Percentiles rank a stretch among this genome's conserved stretches.
Conservation (phyloP, 257 asterid species). For the Scutellaria minor region DNA sequence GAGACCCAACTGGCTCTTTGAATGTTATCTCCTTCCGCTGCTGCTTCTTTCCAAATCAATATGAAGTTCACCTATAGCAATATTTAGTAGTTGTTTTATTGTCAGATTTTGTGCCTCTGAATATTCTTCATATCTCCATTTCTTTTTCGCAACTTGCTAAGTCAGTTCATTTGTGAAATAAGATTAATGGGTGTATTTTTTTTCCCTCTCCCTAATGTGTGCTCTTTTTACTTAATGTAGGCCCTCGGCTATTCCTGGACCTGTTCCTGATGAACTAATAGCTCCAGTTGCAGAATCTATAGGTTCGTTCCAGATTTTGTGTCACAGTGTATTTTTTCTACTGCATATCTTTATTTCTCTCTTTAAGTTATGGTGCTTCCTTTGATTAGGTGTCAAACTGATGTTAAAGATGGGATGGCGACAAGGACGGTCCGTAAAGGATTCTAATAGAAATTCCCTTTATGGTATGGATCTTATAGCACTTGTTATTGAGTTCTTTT, state of each 20-base stretch:
- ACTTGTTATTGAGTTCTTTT: background rate
- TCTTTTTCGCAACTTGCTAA: constrained; percentile 1
- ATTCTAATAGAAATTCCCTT: constrained; percentile 56
- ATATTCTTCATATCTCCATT: constrained; percentile 12
- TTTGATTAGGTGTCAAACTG: constrained; percentile 75
- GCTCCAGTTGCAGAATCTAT: constrained; percentile 81
- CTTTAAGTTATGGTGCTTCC: constrained; percentile 28
- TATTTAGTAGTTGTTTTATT: constrained; percentile 13
- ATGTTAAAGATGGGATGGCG: constrained; percentile 98
- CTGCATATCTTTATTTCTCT: constrained; percentile 33
- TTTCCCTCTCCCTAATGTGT: constrained; percentile 16
- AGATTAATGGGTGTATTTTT: background rate
- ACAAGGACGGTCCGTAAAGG: constrained; percentile 83
- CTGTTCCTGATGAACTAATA: constrained; percentile 87
- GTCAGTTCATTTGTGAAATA: constrained; percentile 14
- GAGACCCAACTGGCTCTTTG: constrained; percentile 6
- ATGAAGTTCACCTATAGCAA: background rate
- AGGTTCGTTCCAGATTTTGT: constrained; percentile 54
- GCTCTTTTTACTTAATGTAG: constrained; percentile 44
- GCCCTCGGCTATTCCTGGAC: constrained; percentile 95
- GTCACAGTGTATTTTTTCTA: constrained; percentile 11
- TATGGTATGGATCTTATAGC: constrained; percentile 55
- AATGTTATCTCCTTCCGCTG: background rate
- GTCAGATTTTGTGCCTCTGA: background rate
- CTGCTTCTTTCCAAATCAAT: constrained; percentile 4